These are phyloP conservation scores for Naganishia friedmannii DNA, from an alignment of 768 basidiomycete genomes.

Conservation along the genomic window DNA sequence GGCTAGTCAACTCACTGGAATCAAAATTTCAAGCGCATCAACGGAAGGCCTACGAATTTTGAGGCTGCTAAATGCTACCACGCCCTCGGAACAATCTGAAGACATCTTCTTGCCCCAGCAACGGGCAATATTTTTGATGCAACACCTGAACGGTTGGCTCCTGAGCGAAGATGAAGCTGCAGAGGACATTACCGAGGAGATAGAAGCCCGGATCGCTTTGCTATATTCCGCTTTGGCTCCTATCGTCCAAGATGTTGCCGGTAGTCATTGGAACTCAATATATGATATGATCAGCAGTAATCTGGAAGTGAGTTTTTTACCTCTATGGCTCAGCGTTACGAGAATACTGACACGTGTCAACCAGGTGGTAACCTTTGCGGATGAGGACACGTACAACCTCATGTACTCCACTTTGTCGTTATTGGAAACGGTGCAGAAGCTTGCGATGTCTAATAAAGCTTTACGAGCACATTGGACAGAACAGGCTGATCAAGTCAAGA, in stretches of 20 bases:
- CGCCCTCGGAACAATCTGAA: conserved; percentile 75
- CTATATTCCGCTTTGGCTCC: conserved; percentile 75
- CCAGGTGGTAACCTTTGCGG: conserved; percentile 62
- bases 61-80: conserved; percentile 66
- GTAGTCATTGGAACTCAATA: conserved; percentile 87
- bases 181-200: conserved; percentile 64
- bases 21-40: conserved; percentile 64
- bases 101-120: conserved; percentile 78
- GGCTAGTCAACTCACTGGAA: conserved; percentile 71
- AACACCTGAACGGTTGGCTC: conserved; percentile 81
- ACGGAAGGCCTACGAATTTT: conserved; percentile 68
- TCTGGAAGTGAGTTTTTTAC: conserved; percentile 65
- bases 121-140: conserved; percentile 80
- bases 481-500: conserved; percentile 10
- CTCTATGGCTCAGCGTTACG: neutral
- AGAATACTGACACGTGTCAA: neutral
- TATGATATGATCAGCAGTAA: conserved; percentile 85
- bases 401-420: conserved; percentile 71
- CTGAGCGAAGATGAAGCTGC: conserved; percentile 57
- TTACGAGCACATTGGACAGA: conserved; percentile 69
- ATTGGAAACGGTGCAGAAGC: conserved; percentile 66
- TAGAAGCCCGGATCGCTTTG: conserved; percentile 72
- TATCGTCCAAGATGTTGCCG: conserved; percentile 78
- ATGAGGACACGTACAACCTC: conserved; percentile 61
- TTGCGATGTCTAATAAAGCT: conserved; percentile 68